These are phyloP conservation scores for Fusarium fujikuroi DNA, from an alignment of 2,329 filamentous ascomycete genomes.

Conservation along the genomic window DNA sequence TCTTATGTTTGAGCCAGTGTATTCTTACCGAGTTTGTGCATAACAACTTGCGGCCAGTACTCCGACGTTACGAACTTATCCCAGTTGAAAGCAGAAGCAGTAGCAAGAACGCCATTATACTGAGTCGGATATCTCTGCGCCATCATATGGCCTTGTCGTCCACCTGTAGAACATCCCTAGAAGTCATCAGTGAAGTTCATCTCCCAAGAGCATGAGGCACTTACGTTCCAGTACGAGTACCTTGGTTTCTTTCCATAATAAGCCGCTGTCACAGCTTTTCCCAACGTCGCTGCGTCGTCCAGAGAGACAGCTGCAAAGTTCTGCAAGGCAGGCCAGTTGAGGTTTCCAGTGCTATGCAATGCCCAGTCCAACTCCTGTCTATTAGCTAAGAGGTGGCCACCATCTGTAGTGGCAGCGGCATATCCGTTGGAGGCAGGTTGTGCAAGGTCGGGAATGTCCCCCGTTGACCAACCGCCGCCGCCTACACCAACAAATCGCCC, in stretches of 20 bases:
- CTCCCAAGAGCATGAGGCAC: fast-evolving
- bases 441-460: not conserved
- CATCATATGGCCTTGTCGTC: conserved; percentile 64
- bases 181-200: not conserved
- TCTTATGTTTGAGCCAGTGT: no score
- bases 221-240: conserved; percentile 59
- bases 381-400: not conserved
- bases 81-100: conserved; percentile 56
- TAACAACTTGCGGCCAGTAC: conserved; percentile 42
- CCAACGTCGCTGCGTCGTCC: conserved; percentile 51
- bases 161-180: conserved; percentile 62
- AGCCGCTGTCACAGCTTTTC: conserved; percentile 53
- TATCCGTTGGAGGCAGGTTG: conserved; percentile 10
- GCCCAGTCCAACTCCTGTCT: conserved; percentile 22
- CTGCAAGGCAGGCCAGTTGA: conserved; percentile 42
- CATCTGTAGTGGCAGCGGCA: conserved; percentile 23
- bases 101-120: conserved; percentile 65
- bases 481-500: conserved; percentile 24
- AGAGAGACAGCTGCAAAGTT: conserved; percentile 44
- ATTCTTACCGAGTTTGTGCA: conserved; percentile 19
- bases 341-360: conserved; percentile 23
- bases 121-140: conserved; percentile 62
- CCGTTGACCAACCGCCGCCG: conserved; percentile 28
- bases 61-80: conserved; percentile 35
- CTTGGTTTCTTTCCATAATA: conserved; percentile 53